A percentile compares a stretch with the other conserved stretches of the same genome.
These are phyloP conservation scores for Fusarium oxysporum DNA, from an alignment of 2,329 filamentous ascomycete species.

Conservation along the genomic window DNA sequence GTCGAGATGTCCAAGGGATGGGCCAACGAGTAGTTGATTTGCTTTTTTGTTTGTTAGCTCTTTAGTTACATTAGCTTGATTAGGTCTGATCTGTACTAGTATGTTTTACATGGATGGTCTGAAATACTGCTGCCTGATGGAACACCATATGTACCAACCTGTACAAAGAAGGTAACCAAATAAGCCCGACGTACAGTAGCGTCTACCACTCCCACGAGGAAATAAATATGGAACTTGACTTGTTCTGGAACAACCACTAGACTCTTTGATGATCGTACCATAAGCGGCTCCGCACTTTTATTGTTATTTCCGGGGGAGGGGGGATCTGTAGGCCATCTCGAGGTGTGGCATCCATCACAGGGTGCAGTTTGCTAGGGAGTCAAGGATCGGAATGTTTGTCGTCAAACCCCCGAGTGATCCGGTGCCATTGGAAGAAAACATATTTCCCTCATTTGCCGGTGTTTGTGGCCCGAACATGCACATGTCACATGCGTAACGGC, in stretches of 20 bases:
- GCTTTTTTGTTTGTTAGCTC: constrained; percentile 3
- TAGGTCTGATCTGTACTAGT: constrained; percentile 20
- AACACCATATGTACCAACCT: neutral
- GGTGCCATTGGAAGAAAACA: neutral
- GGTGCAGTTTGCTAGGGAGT: neutral
- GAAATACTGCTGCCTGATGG: constrained; percentile 34
- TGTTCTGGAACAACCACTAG: constrained; percentile 9
- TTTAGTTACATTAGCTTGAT: neutral
- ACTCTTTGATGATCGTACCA: constrained; percentile 12
- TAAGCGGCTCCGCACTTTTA: constrained; percentile 22
- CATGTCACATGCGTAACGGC: constrained; percentile 15
- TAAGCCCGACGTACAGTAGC: constrained; percentile 18
- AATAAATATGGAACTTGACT: constrained; percentile 8
- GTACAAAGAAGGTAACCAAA: neutral
- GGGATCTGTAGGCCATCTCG: neutral
- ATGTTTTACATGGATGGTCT: constrained; percentile 15
- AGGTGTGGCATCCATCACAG: neutral
- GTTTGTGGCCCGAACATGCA: neutral
- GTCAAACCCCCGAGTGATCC: constrained; percentile 13
- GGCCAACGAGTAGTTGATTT: constrained; percentile 54
- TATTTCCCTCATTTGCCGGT: constrained; percentile 13
- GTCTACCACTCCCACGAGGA: neutral
- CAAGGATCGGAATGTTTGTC: constrained; percentile 10
- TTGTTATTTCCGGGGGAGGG: constrained; percentile 19
- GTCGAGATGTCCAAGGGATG: constrained; percentile 84